phyloP scores from a whole-genome alignment of 2,329 filamentous ascomycete genomes.

The Monilinia polystroma region DNA sequence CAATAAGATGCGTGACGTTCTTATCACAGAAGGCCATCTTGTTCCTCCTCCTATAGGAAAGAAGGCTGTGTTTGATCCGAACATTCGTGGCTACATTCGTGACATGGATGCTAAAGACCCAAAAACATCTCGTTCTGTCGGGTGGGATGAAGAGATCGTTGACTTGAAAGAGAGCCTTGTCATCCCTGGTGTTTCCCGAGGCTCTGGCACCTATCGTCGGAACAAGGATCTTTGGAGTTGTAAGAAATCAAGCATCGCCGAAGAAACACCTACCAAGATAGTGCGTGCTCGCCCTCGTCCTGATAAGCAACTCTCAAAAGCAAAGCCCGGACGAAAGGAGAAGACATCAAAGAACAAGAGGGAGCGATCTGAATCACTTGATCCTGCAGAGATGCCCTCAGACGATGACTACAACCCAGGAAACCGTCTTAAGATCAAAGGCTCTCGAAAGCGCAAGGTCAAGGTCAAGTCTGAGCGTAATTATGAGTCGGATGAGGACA shows the following conservation, averaged over 20 bases:
- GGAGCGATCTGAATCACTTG: constrained; percentile 11
- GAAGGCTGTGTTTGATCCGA: constrained; percentile 18
- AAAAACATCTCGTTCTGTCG: constrained; percentile 24
- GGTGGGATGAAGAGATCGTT: constrained; percentile 31
- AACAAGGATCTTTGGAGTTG: neutral
- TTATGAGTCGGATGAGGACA: constrained; percentile 4
- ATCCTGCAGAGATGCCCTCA: constrained; percentile 20
- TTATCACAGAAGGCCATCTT: constrained; percentile 37
- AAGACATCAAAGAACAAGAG: constrained; percentile 2
- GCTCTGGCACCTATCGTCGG: constrained; percentile 35
- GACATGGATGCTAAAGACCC: constrained; percentile 26
- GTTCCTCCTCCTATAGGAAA: constrained; percentile 37
- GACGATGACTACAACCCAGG: constrained; percentile 25
- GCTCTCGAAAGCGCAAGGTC: constrained; percentile 14
- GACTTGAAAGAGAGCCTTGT: constrained; percentile 31
- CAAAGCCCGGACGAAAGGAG: neutral
- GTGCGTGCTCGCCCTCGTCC: neutral
- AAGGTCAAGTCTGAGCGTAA: constrained; percentile 6
- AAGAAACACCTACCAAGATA: constrained; percentile 8
- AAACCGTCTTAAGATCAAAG: constrained; percentile 16
- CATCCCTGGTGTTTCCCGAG: constrained; percentile 30
- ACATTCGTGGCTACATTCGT: constrained; percentile 34
- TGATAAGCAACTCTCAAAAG: neutral
- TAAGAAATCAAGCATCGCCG: constrained; percentile 2
- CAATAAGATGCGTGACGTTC: constrained; percentile 32